Evolutionary conservation across 2,329 filamentous ascomycete genomes (phyloP), one percentile per base, ranked within the genome.

Genomic region (Ophiosphaerella herpotricha): DNA sequence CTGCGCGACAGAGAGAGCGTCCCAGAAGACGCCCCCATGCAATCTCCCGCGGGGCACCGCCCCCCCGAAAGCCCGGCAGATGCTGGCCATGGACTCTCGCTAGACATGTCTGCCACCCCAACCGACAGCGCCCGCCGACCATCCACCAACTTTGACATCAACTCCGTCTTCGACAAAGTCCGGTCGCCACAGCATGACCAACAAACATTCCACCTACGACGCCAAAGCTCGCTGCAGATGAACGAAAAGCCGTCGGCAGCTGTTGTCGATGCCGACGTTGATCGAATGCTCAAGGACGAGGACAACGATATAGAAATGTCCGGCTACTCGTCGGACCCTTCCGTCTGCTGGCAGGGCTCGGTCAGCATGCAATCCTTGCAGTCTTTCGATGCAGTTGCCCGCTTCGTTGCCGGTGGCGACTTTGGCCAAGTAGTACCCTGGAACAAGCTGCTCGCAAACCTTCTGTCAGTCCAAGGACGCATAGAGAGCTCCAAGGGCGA

Each of bases 221-320:
- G 85, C 80, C 39, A 68, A 75, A 82, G 64, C 73, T 78, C 57
- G 62, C 77, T 67, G 46, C 74, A 78, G 32, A 55, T 50, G 18
- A 72, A 75, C 36, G 69, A 77, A 12, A 74, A 77, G 44, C 58
- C 64, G 18, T 64, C 64, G 5, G 84, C 85, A 1, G 82, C 87
- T 1, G 88, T 84, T 13, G 85, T 89, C 12, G 93, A 99, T 71
- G 84, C 89, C 2, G 94, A 97, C 52, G 90, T 99, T 16, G 94
- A 99, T 70, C 85, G 91, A 35, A 79, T 99, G 60, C 82, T 97
- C 7, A 84, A 92, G 63, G 91, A 89, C 52, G 85, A 96, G 52
- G 89, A 90, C 47, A 86, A 87, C 24, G 89, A 89, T 39, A 84
- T 88, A 12, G 92, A 89, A 1, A 89, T 89, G 1, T 96, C 96